Base-by-base conservation (phyloP, 306 rosid genomes). In the Comarum palustre region DNA sequence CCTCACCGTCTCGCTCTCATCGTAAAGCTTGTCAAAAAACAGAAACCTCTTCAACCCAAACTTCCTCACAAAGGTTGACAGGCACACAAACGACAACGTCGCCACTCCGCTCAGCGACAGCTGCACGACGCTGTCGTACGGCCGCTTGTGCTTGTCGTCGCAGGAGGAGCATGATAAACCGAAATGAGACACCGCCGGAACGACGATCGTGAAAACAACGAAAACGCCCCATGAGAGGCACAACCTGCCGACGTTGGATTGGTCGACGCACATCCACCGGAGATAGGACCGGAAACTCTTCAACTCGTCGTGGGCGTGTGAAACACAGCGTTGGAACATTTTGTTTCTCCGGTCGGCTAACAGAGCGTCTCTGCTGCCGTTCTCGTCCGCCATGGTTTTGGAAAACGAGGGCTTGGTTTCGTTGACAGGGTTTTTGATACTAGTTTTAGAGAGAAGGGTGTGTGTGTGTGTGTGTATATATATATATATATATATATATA, bases 241-340 rank as follows among this genome's bases (percentile, higher is more conserved):
- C 15, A 91, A 84, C 15, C 84, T 83, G 85, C 87, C 61, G 10
- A 36, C 2, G 68, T 74, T 83, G 1, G 99, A 94, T 71, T 94
- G 99, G 75, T 94, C 99, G 0, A 89, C 95, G 79, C 99, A 91
- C 91, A 94, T 89, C 97, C 97, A 91, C 3, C 85, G 89, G 2
- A 94, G 89, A 67, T 86, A 91, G 1, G 86, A 85, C 29, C 96
- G 83, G 86, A 94, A 94, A 77, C 78, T 85, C 34, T 73, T 85
- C 24, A 94, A 69, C 81, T 94, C 99, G 47, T 94, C 97, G 27
- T 84, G 77, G 29, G 81, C 84, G 80, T 88, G 75, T 0, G 95
- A 91, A 0, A 64, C 60, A 66, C 80, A 45, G 2, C 96, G 95
- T 62, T 20, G 46, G 79, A 54, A 80, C 45, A 80, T 77, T n/a